Evolutionary conservation across 176 grass and related monocot genomes (phyloP).

Genomic region (Pontederia crassipes): DNA sequence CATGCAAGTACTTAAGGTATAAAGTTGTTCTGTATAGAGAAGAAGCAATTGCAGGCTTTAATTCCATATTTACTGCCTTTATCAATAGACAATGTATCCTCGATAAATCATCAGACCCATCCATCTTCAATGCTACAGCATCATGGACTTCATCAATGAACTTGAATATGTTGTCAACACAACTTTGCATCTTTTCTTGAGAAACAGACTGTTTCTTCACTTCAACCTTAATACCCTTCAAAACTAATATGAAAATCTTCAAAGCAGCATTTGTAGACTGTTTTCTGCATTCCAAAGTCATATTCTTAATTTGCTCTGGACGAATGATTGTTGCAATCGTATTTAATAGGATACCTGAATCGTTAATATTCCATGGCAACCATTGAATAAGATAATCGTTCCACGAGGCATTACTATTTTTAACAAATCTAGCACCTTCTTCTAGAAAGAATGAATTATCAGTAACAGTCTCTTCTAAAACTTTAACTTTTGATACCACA

Average conservation of each 20-base stretch:
- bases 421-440: conserved; percentile 16
- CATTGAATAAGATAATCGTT: conserved; percentile 46
- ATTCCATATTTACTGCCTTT: conserved; percentile 24
- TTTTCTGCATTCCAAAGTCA: conserved; percentile 26
- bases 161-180: conserved; percentile 35
- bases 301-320: conserved; percentile 32
- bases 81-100: conserved; percentile 36
- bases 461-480: conserved; percentile 8
- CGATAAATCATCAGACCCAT: conserved; percentile 22
- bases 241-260: conserved; percentile 49
- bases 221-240: conserved; percentile 45
- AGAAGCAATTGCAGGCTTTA: conserved; percentile 39
- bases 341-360: conserved; percentile 45
- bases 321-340: conserved; percentile 47
- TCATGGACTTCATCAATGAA: conserved; percentile 45
- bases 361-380: conserved; percentile 53
- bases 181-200: conserved; percentile 15
- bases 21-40: conserved; percentile 25
- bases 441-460: background rate
- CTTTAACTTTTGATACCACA: conserved; percentile 36
- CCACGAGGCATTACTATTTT: conserved; percentile 21
- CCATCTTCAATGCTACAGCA: conserved; percentile 25
- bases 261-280: conserved; percentile 31
- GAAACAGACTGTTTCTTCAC: conserved; percentile 16
- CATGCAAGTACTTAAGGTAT: conserved; percentile 28